Base-by-base conservation (phyloP, 139 green algal species). In the Chlamydomonas sphaeroides region DNA sequence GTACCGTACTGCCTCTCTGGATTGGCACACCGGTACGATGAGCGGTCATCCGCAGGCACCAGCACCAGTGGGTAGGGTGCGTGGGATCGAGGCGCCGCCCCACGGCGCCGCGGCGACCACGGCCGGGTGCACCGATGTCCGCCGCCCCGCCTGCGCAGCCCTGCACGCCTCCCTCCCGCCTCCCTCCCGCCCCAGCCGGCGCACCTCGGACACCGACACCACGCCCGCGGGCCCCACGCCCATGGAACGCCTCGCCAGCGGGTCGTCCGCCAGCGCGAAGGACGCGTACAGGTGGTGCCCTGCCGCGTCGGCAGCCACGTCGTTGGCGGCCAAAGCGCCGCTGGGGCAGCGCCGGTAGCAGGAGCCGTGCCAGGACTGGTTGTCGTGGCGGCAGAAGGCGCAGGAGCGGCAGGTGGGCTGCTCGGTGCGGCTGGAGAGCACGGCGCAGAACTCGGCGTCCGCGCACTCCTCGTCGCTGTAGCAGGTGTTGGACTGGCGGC, bases 381-480 rank as follows among this genome's bases (percentile, higher is more conserved):
- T 21, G 59, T 70, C 38, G 42, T 70, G 70, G 38, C 59, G 57
- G 74, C 74, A 80, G n/a, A 23, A 17, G 39, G 41, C 39, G 74
- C 74, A 80, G 41, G 74, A 66, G 53, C 63, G 74, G 38, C 74
- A 80, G 59, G 32, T 42, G 39, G 74, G 39, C 30, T 48, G 39
- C 5, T 70, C 59, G 30, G 5, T 18, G 15, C 59, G 59, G 2
- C 59, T 62, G 28, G n/a, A 14, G n/a, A 70, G 30, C 74, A 61
- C 59, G 3, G 39, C 74, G 41, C 74, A 80, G 59, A 71, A 80
- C 74, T 80, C 74, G 0, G 53, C 74, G 18, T 30, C 25, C 17
- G 59, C 74, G 20, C 74, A 80, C 8, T 80, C 74, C 17, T 26
- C 28, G 59, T 70, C 74, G 1, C 11, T 3, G n/a, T 51, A 70